Percentiles rank a stretch among this genome's conserved stretches.
Evolutionary conservation across 2,329 filamentous ascomycete genomes (phyloP).

Genomic region (Alternaria arborescens): DNA sequence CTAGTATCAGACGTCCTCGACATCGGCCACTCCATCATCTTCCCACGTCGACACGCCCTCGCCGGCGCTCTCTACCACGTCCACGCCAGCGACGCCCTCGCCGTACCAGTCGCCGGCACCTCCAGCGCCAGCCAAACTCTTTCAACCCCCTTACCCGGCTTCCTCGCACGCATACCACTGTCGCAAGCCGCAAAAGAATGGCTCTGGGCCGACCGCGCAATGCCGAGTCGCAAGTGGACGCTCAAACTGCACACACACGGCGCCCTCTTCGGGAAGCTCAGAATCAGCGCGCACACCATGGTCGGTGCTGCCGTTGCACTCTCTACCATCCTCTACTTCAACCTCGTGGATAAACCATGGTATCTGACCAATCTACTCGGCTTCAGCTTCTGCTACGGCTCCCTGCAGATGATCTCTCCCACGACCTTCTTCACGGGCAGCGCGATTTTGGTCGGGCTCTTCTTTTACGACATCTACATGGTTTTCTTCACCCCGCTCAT

Average conservation of each 20-base stretch:
- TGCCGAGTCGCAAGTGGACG: constrained; percentile 60
- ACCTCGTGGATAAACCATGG: constrained; percentile 67
- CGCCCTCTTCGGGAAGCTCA: constrained; percentile 59
- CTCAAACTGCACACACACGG: constrained; percentile 65
- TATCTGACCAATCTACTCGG: constrained; percentile 87
- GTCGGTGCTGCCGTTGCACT: constrained; percentile 65
- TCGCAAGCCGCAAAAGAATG: constrained; percentile 42
- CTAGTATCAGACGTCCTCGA: constrained; percentile 77
- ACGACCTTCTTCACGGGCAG: constrained; percentile 86
- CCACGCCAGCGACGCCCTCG: constrained; percentile 44
- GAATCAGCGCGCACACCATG: constrained; percentile 63
- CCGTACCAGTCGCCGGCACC: constrained; percentile 41
- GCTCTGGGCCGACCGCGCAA: constrained; percentile 61
- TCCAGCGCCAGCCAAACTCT: constrained; percentile 31
- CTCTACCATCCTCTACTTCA: constrained; percentile 69
- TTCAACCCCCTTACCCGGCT: constrained; percentile 62
- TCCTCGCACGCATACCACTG: constrained; percentile 59
- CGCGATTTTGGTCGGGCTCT: constrained; percentile 78
- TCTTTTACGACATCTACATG: constrained; percentile 95
- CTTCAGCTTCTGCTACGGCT: constrained; percentile 84
- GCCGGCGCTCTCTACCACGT: constrained; percentile 62
- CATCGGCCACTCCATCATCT: constrained; percentile 71
- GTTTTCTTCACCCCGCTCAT: constrained; percentile 89
- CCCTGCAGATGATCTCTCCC: constrained; percentile 84
- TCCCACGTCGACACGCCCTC: constrained; percentile 73